Evolutionary conservation across 169 alveolate genomes (phyloP), one percentile per base, ranked within the genome.

Genomic region (Cryptosporidium felis): DNA sequence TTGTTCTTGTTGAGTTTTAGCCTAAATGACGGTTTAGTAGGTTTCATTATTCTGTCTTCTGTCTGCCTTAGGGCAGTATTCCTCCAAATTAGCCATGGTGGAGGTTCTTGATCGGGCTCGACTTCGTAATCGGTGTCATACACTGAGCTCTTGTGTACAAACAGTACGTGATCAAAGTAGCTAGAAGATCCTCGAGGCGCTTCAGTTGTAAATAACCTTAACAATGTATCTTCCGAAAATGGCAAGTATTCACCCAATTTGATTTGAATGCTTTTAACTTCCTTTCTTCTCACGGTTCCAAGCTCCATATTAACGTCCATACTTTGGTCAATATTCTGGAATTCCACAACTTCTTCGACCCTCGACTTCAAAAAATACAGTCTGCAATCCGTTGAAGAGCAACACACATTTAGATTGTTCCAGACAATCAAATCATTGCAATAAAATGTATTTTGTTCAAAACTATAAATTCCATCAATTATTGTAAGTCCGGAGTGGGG

Each of bases 391-490:
- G 85, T 74, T 10, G 85, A 18, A 5, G 85, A 74, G 9, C 18
- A 40, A 16, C 74, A 74, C 47, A 74, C 56, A 53, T 74, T 74
- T 10, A 74, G 38, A 49, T 74, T 74, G 32, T 74, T 74, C 85
- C 85, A 74, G 40, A 53, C 85, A 1, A 74, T 74, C 5, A 74
- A 36, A 36, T 74, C 85, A 41, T 74, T 53, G n/a, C 85, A 74
- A 16, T 36, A 23, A 38, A 51, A 74, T 14, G 58, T 34, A 53
- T 74, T 56, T n/a, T 40, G 14, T 10, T 36, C 56, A 12, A 38
- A 28, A 34, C 56, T 58, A 23, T 74, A 74, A 47, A 74, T 74
- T 38, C 85, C 85, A 36, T 74, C 85, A 4, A 74, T 49, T 3
- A 74, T 74, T 10, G 85, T 74, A 18, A 74, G 38, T 36, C 85